Evolutionary conservation across 2,329 filamentous ascomycete species (phyloP).

Genomic region (Lizonia empirigonia): DNA sequence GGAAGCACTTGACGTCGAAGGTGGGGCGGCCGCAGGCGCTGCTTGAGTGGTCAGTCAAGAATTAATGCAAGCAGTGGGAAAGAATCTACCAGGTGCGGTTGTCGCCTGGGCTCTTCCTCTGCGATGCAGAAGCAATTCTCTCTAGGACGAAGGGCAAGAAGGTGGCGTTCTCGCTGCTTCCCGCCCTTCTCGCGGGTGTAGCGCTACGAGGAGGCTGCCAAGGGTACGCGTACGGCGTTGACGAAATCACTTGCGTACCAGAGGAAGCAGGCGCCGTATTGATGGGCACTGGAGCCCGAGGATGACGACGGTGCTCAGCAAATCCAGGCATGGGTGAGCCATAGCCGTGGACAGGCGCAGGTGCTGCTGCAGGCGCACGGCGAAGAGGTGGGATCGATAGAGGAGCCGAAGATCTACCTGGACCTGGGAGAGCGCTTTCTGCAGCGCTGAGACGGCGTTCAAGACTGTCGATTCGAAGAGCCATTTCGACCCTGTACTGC

Average conservation of each 20-base stretch:
- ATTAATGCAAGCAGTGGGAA: background rate
- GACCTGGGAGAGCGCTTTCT: background rate
- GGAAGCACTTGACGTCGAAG: slow-evolving; percentile 7
- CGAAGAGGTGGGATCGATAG: background rate
- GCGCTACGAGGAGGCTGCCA: background rate
- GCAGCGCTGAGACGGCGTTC: background rate
- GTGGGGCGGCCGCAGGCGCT: slow-evolving; percentile 2
- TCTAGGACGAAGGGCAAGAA: slow-evolving; percentile 3
- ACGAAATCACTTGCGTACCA: background rate
- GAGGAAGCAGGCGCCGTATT: background rate
- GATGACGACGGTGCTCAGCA: background rate
- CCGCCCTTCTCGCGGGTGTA: background rate
- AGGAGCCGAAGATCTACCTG: background rate
- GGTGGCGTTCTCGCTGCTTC: background rate
- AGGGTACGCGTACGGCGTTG: background rate
- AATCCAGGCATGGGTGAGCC: background rate
- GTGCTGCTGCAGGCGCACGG: background rate
- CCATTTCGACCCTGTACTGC: background rate
- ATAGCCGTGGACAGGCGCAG: background rate
- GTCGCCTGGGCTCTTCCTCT: background rate
- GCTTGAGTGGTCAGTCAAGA: background rate
- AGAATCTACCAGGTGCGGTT: background rate
- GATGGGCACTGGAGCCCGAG: background rate
- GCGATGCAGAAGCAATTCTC: background rate
- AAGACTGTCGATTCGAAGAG: background rate